Evolutionary conservation across 176 grass and related monocot species (phyloP).

Genomic region (Phragmites australis): DNA sequence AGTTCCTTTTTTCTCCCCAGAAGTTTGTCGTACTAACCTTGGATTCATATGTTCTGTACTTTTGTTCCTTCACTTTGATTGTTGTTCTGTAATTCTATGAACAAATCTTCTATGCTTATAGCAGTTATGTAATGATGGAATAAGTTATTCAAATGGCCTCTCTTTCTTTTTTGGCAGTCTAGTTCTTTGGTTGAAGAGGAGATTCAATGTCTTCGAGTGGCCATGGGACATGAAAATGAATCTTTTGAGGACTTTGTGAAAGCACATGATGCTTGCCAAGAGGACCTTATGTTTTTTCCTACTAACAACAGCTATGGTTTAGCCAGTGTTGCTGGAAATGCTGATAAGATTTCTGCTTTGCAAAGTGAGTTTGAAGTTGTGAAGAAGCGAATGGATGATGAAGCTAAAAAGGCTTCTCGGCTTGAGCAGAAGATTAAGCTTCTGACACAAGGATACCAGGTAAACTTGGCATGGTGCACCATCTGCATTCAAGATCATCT

Average conservation of each 20-base stretch:
- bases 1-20: neutral
- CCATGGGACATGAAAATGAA: conserved; percentile 81
- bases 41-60: neutral
- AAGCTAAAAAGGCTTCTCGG: conserved; percentile 77
- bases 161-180: conserved; percentile 47
- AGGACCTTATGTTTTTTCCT: conserved; percentile 88
- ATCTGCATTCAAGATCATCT: conserved; percentile 6
- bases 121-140: neutral
- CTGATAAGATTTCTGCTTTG: conserved; percentile 67
- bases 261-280: conserved; percentile 81
- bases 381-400: conserved; percentile 77
- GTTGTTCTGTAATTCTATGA: conserved; percentile 7
- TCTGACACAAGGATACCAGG: conserved; percentile 86
- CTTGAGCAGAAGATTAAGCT: conserved; percentile 93
- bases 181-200: conserved; percentile 74
- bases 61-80: neutral
- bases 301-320: conserved; percentile 72
- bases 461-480: conserved; percentile 31
- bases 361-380: conserved; percentile 87
- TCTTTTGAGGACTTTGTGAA: conserved; percentile 80
- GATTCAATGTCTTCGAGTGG: conserved; percentile 56
- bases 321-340: conserved; percentile 71
- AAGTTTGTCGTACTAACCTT: neutral
- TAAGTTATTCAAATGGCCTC: conserved; percentile 1
- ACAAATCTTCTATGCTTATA: neutral